phyloP scores from a whole-genome alignment of 2,329 filamentous ascomycete genomes.

The Scedosporium minutisporum region DNA sequence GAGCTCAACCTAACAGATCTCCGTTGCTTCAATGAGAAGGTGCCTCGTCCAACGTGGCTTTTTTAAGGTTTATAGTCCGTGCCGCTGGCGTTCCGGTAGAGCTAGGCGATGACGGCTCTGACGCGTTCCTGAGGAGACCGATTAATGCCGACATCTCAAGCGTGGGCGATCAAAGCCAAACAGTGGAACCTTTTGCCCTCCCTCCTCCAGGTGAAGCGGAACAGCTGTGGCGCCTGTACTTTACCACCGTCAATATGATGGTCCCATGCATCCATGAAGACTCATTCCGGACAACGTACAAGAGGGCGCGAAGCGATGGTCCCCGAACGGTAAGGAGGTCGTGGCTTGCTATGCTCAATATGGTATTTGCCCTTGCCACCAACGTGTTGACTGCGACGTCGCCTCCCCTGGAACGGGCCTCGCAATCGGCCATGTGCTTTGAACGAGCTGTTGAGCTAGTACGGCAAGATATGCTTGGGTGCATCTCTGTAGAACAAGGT shows the following conservation, averaged over 20 bases:
- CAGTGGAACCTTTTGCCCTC: not conserved
- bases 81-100: not conserved
- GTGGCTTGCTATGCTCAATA: conserved; percentile 3
- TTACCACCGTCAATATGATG: not conserved
- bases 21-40: not conserved
- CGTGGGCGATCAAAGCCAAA: not conserved
- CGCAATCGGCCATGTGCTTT: not conserved
- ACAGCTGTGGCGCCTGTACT: not conserved
- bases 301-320: not conserved
- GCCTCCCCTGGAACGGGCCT: not conserved
- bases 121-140: not conserved
- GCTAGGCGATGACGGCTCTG: not conserved
- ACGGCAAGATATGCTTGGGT: not conserved
- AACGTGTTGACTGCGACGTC: conserved; percentile 1
- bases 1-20: not conserved
- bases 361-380: not conserved
- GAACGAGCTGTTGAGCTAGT: not conserved
- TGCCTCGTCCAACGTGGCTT: not conserved
- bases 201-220: not conserved
- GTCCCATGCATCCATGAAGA: conserved; percentile 1
- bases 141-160: too few relatives aligned
- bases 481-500: not conserved
- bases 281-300: not conserved
- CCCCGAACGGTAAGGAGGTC: not conserved
- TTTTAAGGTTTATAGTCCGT: not conserved